Base-by-base conservation (phyloP, 2,329 filamentous ascomycete species). In the Colletotrichum lini region DNA sequence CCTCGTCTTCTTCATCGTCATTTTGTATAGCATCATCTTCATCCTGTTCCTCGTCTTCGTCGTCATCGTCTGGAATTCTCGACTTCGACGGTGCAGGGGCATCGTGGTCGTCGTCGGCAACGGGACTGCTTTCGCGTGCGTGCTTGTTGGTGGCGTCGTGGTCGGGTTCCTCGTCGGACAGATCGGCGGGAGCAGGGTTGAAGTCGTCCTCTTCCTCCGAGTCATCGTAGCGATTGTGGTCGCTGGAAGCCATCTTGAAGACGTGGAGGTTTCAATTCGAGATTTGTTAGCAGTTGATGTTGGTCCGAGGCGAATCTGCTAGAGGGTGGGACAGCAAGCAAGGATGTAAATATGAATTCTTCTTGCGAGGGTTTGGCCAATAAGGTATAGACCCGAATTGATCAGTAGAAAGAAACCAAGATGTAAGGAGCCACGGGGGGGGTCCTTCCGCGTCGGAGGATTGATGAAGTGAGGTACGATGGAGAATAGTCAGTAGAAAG, bases 191-290 rank as follows among this genome's bases (percentile, higher is more conserved):
- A 59, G 88, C 90, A 61, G 95, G 95, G 80, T 98, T 97, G 87
- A 98, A 98, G 80, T 96, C 93, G 72, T 93, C 92, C 76, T 97
- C 95, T 61, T 96, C 94, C 67, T 94, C 92, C 71, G 89, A 91
- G 72, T 91, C 89, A 77, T 90, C 86, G 78, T 84, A 87, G 73
- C 85, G 84, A 72, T 84, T 81, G 75, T 78, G 81, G 66, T 86
- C 83, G 77, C 82, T 84, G 50, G 83, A 82, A 72, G 85, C 82
- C 86, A 89, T 88, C 69, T 77, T 83, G 75, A 23, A 65, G 47
- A 44, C 13, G 40, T 58, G n/a, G 35, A 45, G 21, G 54, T 18
- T 40, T 26, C 21, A 18, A 23, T 12, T 35, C 35, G 21, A 30
- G 35, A 30, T 38, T 54, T 45, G 21, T 23, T 45, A 18, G 21